phyloP scores from a whole-genome alignment of 108 stramenopile genomes.

The Skeletonema tropicum region DNA sequence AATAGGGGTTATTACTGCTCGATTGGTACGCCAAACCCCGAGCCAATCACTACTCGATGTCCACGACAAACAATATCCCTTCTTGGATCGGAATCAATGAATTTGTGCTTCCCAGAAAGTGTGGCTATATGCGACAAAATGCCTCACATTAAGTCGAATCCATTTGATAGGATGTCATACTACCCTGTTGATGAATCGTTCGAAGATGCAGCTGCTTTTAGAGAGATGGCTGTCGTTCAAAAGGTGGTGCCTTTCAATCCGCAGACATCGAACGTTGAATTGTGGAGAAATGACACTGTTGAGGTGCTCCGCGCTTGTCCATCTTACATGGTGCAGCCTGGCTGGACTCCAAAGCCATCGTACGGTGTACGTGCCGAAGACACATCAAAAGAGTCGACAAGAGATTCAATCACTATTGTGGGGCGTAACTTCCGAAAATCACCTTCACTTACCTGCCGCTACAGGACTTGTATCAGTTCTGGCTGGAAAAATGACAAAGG shows the following conservation, averaged over 20 bases:
- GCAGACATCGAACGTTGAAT: slow-evolving; percentile 24
- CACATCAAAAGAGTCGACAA: slow-evolving; percentile 3
- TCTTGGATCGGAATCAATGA: slow-evolving; percentile 52
- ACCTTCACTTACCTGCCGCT: slow-evolving; percentile 59
- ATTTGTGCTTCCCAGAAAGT: slow-evolving; percentile 50
- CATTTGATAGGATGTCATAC: slow-evolving; percentile 58
- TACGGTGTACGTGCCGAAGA: slow-evolving; percentile 14
- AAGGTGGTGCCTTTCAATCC: slow-evolving; percentile 68
- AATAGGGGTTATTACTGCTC: slow-evolving; percentile 72
- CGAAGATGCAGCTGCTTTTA: slow-evolving; percentile 42
- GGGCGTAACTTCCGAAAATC: slow-evolving; percentile 81
- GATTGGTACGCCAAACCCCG: slow-evolving; percentile 52
- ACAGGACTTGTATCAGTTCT: slow-evolving; percentile 27
- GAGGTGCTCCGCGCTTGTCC: slow-evolving; percentile 81
- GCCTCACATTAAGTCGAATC: slow-evolving; percentile 34
- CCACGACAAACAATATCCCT: slow-evolving; percentile 63
- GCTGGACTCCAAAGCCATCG: not conserved
- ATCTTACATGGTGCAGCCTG: slow-evolving; percentile 27
- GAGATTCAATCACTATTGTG: slow-evolving; percentile 52
- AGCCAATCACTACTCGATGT: slow-evolving; percentile 49
- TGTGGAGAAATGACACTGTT: slow-evolving; percentile 80
- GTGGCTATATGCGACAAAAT: slow-evolving; percentile 86
- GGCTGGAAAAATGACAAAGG: slow-evolving; percentile 17
- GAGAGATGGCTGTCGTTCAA: slow-evolving; percentile 66
- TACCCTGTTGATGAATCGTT: slow-evolving; percentile 49